Evolutionary conservation across 495 filamentous ascomycete species (phyloP), one percentile per base, ranked within the genome.

Genomic region (Friedmanniomyces simplex): DNA sequence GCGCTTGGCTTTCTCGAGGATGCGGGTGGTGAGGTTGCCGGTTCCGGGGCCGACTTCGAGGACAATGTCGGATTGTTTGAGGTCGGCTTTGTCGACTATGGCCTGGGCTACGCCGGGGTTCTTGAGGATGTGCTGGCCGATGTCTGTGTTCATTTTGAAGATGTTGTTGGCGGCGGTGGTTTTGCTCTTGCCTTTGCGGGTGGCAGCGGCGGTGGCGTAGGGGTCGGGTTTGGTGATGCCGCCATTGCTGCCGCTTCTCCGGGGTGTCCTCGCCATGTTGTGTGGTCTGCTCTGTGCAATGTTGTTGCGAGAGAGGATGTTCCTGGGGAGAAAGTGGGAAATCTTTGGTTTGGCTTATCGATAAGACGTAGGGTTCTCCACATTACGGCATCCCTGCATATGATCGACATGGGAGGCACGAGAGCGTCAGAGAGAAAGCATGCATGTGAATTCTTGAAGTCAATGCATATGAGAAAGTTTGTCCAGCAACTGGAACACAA

Each of bases 61-160:
- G 25, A 88, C 84, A 41, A 82, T 74, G 37, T 96, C 91, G 34
- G 85, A 89, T 46, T 91, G 91, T 65, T 95, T 95, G 18, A 97
- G 80, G 55, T 81, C 80, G 25, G 91, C 88, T 72, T 97, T 97
- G 50, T 87, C 79, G 47, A 87, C 83, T 66, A 95, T 96, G 24
- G 85, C 85, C 68, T 90, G 82, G 18, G 89, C 88, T 56, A 97
- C 88, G 57, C 89, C 89, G 18, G 91, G 91, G 72, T 97, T 96
- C 74, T 95, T 95, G 64, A 97, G 78, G 54, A 97, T 88, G 71
- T 97, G 91, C 74, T 97, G 91, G 60, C 91, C 87, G 51, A 88
- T 76, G 65, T 87, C 80, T 54, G 81, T 89, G 71, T 89, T 89
- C 82, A 87, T 86, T 61, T 82, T 82, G 79, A 96, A 96, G 71